Base-by-base conservation (phyloP, 2,329 filamentous ascomycete species). In the Magnaporthiopsis incrustans region DNA sequence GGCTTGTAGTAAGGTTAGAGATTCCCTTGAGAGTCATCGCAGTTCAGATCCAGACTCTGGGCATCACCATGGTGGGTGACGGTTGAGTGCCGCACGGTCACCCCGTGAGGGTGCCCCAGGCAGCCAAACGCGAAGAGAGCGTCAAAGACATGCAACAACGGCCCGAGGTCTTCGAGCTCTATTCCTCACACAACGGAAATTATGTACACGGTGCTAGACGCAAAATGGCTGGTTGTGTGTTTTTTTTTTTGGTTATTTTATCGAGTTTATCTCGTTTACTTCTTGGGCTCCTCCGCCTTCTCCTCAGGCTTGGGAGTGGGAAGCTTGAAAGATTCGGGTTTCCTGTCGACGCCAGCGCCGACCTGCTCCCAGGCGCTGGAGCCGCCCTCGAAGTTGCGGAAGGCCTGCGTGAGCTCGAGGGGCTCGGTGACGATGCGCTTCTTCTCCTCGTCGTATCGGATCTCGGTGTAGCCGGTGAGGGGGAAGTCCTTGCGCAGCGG, bases 391-490 rank as follows among this genome's bases (percentile, higher is more conserved):
- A 99, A 99, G 81, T 99, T 98, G 71, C 95, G 88, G 87, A 96
- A 99, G 10, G 96, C 95, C 79, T 99, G 95, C 18, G 95, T 98
- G 78, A 99, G 85, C 82, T 99, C 95, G 61, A 99, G 83, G 57
- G 96, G 95, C 83, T 99, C 96, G 38, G 96, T 94, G 66, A 99
- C 94, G 74, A 99, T 97, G 67, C 95, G 87, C 87, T 99, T 99
- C 90, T 71, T 99, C 85, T 99, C 96, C 80, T 99, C 95, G 70
- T 99, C 95, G 75, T 96, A 99, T 73, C 95, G 86, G 70, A 99
- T 89, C 81, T 99, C 96, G 44, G 95, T 99, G 82, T 99, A 99
- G 60, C 95, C 95, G 2, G 95, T 97, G 76, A 99, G 80, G 27
- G 95, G 95, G 81, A 99, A 99, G 76, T 99, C 95, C 82, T 99